These are phyloP conservation scores for Malania oleifera DNA, from an alignment of 164 flowering plant species.

Conservation along the genomic window DNA sequence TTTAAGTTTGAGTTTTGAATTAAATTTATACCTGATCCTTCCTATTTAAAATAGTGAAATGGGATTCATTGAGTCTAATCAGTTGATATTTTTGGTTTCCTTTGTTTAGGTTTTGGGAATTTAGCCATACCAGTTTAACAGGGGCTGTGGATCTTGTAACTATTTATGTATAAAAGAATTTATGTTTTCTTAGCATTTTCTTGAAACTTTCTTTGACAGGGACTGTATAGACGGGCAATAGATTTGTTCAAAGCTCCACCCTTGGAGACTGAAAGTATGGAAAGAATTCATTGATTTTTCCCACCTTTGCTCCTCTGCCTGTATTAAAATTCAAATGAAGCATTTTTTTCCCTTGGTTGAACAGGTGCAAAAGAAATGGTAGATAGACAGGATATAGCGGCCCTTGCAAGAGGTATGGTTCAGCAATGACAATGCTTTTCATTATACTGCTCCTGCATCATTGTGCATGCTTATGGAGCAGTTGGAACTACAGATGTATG, in stretches of 20 bases:
- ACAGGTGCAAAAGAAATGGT: slow-evolving; percentile 32
- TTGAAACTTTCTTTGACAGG: slow-evolving; percentile 32
- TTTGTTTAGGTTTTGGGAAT: no score
- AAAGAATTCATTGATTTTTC: not conserved
- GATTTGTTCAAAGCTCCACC: slow-evolving; percentile 78
- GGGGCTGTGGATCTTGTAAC: no score
- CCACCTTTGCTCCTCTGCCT: not conserved
- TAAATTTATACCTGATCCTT: no score
- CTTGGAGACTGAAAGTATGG: slow-evolving; percentile 57
- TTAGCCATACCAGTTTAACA: no score
- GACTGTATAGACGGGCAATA: slow-evolving; percentile 73
- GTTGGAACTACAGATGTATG: not conserved
- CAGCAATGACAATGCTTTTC: not conserved
- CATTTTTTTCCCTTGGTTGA: not conserved
- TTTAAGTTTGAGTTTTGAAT: no score
- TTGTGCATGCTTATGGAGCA: not conserved
- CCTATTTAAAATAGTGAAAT: no score
- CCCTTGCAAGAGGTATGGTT: slow-evolving; percentile 84
- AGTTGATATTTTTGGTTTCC: no score
- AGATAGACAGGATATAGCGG: slow-evolving; percentile 53
- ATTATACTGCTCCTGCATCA: not conserved
- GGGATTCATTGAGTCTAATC: no score
- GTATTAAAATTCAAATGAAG: not conserved
- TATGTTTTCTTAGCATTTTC: not conserved
- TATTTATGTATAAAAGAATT: not conserved